Conservation (phyloP, 140 eudicot species). For the Flaveria floridana region DNA sequence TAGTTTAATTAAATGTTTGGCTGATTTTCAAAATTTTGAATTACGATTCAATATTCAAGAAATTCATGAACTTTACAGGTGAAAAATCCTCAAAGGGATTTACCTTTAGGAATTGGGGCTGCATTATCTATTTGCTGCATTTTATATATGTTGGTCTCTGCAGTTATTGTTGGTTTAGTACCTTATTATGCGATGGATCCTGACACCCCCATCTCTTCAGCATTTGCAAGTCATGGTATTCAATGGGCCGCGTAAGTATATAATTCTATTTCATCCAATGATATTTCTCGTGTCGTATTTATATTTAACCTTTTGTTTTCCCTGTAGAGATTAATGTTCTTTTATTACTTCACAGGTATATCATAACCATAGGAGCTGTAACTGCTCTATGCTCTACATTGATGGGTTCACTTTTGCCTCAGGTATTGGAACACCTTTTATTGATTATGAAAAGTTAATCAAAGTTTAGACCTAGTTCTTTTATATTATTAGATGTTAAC, state of each 20-base stretch:
- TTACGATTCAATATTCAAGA: not conserved
- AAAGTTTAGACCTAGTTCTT: not conserved
- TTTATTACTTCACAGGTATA: constrained; percentile 48
- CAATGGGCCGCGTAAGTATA: constrained; percentile 96
- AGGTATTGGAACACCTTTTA: constrained; percentile 42
- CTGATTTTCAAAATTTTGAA: not conserved
- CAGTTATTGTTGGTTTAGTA: constrained; percentile 88
- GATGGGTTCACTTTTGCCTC: constrained; percentile 95
- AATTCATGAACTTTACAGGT: constrained; percentile 44
- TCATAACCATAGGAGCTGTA: constrained; percentile 79
- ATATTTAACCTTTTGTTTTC: not conserved
- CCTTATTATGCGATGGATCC: constrained; percentile 97
- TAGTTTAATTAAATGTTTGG: not conserved
- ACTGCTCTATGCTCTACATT: constrained; percentile 92
- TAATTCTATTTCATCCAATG: not conserved
- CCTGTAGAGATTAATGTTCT: not conserved
- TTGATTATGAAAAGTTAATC: constrained; percentile 2
- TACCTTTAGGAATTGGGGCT: constrained; percentile 91
- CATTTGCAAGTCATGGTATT: constrained; percentile 83
- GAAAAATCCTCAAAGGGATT: constrained; percentile 89
- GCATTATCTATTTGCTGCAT: constrained; percentile 93
- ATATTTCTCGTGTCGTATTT: not conserved
- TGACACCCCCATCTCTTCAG: constrained; percentile 97
- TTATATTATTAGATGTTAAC: not conserved
- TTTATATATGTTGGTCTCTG: constrained; percentile 90